Evolutionary conservation across 2,329 filamentous ascomycete species (phyloP).

Genomic region (Calycina marina): DNA sequence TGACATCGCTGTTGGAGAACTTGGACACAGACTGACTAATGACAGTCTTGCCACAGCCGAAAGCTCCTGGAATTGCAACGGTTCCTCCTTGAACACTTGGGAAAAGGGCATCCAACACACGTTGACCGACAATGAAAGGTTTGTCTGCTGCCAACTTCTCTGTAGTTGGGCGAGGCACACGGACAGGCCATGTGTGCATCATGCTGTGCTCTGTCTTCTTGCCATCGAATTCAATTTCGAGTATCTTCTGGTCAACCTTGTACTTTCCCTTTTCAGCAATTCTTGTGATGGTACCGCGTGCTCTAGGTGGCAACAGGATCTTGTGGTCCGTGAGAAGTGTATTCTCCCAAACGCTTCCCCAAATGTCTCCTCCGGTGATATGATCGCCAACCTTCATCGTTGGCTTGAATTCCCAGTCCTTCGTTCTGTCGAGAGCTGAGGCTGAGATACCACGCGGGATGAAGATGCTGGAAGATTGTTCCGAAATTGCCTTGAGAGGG

Average conservation of each 20-base stretch:
- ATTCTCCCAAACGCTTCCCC: conserved; percentile 92
- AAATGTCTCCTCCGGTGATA: conserved; percentile 91
- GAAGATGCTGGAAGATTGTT: conserved; percentile 76
- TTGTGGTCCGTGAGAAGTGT: conserved; percentile 86
- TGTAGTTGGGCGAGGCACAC: conserved; percentile 80
- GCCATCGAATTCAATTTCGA: conserved; percentile 95
- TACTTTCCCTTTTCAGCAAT: conserved; percentile 84
- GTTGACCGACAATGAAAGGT: conserved; percentile 91
- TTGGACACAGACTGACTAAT: conserved; percentile 98
- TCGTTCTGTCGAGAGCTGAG: conserved; percentile 75
- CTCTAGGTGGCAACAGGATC: conserved; percentile 81
- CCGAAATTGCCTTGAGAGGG: conserved; percentile 73
- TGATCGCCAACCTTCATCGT: conserved; percentile 89
- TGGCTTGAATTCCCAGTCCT: conserved; percentile 94
- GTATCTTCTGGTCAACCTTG: conserved; percentile 83
- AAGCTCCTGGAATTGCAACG: conserved; percentile 94
- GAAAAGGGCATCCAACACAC: conserved; percentile 92
- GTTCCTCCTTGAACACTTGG: conserved; percentile 94
- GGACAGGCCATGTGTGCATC: conserved; percentile 98
- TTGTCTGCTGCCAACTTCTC: conserved; percentile 83
- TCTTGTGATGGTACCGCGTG: conserved; percentile 79
- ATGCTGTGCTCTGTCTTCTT: conserved; percentile 89
- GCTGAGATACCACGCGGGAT: conserved; percentile 88
- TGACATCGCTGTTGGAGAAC: conserved; percentile 98
- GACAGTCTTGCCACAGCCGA: conserved; percentile 98